phyloP scores from a whole-genome alignment of 768 basidiomycete genomes.

The Xanthoconium purpureum region DNA sequence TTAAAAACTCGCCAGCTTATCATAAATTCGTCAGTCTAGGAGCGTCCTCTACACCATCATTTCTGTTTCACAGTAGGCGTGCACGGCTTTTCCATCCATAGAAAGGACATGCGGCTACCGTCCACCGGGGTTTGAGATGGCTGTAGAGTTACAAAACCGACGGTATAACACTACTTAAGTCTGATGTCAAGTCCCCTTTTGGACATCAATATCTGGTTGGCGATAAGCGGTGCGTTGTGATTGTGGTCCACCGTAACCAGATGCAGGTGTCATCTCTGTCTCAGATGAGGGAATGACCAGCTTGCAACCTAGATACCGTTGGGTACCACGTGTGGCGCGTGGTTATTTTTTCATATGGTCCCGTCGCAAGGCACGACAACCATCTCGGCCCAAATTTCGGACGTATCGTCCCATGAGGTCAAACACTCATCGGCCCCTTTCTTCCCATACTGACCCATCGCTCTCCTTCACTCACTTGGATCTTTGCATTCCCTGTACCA shows the following conservation, averaged over 20 bases:
- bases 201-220: too few species aligned
- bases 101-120: background rate
- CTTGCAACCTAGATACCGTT: background rate
- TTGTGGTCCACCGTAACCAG: background rate
- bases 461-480: background rate
- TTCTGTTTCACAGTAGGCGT: background rate
- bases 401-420: background rate
- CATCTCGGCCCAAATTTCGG: too few species aligned
- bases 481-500: background rate
- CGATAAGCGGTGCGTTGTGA: too few species aligned
- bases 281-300: background rate
- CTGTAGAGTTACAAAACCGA: too few species aligned
- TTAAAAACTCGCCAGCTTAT: background rate
- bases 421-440: background rate
- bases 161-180: too few species aligned
- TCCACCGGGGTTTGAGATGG: too few species aligned
- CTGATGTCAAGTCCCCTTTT: conserved; percentile 3
- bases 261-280: background rate
- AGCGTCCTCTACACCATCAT: background rate
- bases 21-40: background rate
- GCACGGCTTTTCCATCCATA: background rate
- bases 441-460: background rate
- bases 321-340: background rate
- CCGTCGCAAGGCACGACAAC: conserved; percentile 7
- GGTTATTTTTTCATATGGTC: conserved; percentile 1